phyloP scores from a whole-genome alignment of 2,329 filamentous ascomycete species.

The Aspergillus versicolor region DNA sequence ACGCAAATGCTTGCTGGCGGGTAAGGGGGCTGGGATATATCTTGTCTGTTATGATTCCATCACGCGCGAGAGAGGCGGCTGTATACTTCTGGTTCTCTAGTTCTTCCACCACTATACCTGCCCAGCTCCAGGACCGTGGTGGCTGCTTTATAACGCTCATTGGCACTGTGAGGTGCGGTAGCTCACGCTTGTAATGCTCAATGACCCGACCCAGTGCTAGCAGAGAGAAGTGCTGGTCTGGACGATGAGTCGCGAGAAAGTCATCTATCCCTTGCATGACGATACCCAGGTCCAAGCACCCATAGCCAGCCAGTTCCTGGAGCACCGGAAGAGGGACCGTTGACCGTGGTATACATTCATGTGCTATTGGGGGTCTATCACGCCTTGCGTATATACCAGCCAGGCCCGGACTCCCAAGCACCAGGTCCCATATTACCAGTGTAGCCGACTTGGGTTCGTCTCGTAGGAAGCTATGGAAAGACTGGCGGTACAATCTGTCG shows the following conservation, averaged over 20 bases:
- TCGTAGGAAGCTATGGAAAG: background rate
- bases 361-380: background rate
- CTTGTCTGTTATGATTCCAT: background rate
- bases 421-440: background rate
- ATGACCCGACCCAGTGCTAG: slow-evolving; percentile 2
- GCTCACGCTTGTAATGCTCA: background rate
- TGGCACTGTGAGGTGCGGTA: background rate
- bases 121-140: background rate
- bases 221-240: background rate
- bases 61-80: background rate
- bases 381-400: slow-evolving; percentile 2
- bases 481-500: background rate
- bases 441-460: background rate
- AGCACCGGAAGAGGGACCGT: background rate
- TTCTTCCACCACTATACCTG: background rate
- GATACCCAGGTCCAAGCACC: background rate
- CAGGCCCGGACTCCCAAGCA: background rate
- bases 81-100: background rate
- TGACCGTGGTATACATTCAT: background rate
- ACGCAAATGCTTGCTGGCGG: slow-evolving; percentile 5
- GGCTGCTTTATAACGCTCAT: slow-evolving; percentile 3
- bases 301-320: background rate
- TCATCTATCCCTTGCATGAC: background rate
- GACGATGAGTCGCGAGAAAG: background rate
- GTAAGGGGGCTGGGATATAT: background rate